Base-by-base conservation (phyloP, 192 early-diverging fungal species). In the Gonapodya sp. region DNA sequence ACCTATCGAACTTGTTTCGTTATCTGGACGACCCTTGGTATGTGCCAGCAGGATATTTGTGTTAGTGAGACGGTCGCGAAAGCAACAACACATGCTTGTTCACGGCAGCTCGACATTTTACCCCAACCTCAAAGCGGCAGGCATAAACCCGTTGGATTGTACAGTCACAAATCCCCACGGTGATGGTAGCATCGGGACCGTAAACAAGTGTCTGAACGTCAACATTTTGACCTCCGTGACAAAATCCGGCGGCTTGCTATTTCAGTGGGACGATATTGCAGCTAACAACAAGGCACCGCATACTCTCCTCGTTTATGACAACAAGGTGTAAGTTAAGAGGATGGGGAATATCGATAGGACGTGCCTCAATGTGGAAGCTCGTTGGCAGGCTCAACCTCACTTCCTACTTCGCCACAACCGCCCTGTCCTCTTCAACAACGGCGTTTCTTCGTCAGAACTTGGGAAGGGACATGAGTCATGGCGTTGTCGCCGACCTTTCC, bases 381-480 rank as follows among this genome's bases (percentile, higher is more conserved):
- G 34, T 78, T 33, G 35, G 35, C n/a, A 64, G 74, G 1, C 73
- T 78, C 8, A 78, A 78, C 77, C 8, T 78, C n/a, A 78, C 36
- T 46, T n/a, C 34, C 24, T 14, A 14, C 2, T n/a, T 78, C 77
- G n/a, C 8, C n/a, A 78, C 36, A 24, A 2, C 36, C n/a, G 8
- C n/a, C n/a, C n/a, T 78, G 8, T 24, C 33, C 77, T 33, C 0
- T 34, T 73, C 24, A 84, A 84, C 37, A 73, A 79, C 35, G 79
- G 73, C 34, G 73, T 73, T n/a, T 64, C 79, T 1, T 8, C 34
- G 37, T 18, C 37, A 35, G 30, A 35, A 37, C 72, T 35, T 78
- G 83, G 87, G 87, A 0, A 74, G 72, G 36, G 87, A 88, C 81
- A 81, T 79, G 2, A 86, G 85, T 16, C 81, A 83, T 36, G 81